phyloP scores from a whole-genome alignment of 2,329 filamentous ascomycete species.

The Teratosphaeria gauchensis region DNA sequence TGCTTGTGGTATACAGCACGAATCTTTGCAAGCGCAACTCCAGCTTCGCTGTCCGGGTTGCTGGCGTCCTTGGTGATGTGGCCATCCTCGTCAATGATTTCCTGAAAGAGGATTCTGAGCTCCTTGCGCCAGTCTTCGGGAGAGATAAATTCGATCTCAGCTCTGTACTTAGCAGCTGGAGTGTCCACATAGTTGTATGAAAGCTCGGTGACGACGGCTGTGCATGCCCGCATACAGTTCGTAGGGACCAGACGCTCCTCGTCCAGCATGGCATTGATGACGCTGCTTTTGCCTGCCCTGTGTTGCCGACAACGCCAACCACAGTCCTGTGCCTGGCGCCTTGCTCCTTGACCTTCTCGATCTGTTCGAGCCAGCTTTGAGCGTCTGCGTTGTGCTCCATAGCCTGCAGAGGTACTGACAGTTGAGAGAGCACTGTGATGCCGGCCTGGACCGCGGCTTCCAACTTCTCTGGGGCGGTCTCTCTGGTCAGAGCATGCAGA shows the following conservation, averaged over 20 bases:
- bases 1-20: conserved; percentile 39
- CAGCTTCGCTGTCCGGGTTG: conserved; percentile 39
- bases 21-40: conserved; percentile 43
- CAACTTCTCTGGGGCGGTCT: conserved; percentile 25
- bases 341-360: conserved; percentile 33
- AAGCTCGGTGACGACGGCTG: conserved; percentile 52
- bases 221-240: conserved; percentile 53
- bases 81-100: conserved; percentile 37
- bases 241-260: conserved; percentile 49
- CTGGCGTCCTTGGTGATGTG: conserved; percentile 28
- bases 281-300: conserved; percentile 53
- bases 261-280: conserved; percentile 55
- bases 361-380: conserved; percentile 32
- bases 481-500: conserved; percentile 26
- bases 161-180: conserved; percentile 39
- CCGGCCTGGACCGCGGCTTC: conserved; percentile 33
- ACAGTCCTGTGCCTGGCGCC: conserved; percentile 35
- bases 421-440: conserved; percentile 25
- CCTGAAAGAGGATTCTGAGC: conserved; percentile 38
- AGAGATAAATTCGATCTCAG: conserved; percentile 50
- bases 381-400: conserved; percentile 23
- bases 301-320: conserved; percentile 52
- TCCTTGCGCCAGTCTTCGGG: conserved; percentile 45
- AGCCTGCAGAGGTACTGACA: conserved; percentile 25
- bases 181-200: conserved; percentile 50